Conservation (phyloP, 2,329 filamentous ascomycete species). For the Leptographium procerum region DNA sequence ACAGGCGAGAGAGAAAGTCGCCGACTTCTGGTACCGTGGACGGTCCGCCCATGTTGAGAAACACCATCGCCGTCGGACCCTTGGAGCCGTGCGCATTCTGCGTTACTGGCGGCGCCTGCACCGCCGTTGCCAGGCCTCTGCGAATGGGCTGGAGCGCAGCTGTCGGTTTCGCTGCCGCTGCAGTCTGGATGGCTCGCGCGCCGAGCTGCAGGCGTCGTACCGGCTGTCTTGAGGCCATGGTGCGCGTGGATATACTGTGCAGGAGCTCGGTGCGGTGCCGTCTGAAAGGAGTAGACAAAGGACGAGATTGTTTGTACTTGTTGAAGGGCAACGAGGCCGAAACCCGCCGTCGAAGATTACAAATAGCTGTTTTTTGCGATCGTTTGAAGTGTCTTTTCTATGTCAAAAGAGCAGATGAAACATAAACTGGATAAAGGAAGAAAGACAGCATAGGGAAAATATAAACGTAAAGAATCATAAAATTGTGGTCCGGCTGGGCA, state of each 20-base stretch:
- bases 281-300: too few species aligned
- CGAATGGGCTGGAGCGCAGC: constrained; percentile 7
- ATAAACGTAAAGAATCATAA: neutral
- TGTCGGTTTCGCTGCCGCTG: neutral
- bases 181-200: neutral
- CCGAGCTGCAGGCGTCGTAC: constrained; percentile 10
- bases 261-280: neutral
- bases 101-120: constrained; percentile 58
- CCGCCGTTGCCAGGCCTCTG: constrained; percentile 42
- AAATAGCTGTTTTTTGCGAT: neutral
- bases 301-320: neutral
- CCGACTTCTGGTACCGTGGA: constrained; percentile 80
- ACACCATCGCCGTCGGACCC: constrained; percentile 94
- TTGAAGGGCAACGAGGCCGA: neutral
- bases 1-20: constrained; percentile 80
- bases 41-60: constrained; percentile 97
- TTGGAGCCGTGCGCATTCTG: constrained; percentile 58
- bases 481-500: neutral
- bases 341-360: neutral
- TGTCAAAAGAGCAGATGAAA: neutral
- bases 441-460: neutral
- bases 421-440: neutral
- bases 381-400: neutral
- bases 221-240: constrained; percentile 29
- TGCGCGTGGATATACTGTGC: neutral